A percentile compares a stretch with the other conserved stretches of the same genome.
phyloP scores from a whole-genome alignment of 331 rosid genomes.

The Ulmus americana region DNA sequence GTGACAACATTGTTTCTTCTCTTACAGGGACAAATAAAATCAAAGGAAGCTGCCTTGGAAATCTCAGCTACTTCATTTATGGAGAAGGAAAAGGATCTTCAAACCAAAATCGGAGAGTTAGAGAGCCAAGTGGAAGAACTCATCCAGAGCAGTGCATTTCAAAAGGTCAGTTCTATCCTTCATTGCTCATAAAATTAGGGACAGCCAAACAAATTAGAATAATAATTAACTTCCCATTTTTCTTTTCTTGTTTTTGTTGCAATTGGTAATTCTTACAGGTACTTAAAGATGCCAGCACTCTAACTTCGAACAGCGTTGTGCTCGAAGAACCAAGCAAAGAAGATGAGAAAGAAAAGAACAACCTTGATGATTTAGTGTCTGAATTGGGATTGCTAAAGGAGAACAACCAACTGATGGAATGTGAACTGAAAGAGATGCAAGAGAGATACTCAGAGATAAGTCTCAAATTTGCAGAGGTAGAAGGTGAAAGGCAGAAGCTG shows the following conservation, averaged over 20 bases:
- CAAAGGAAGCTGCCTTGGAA: slow-evolving; percentile 64
- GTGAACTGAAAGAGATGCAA: slow-evolving; percentile 90
- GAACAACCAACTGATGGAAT: slow-evolving; percentile 72
- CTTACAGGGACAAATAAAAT: slow-evolving; percentile 53
- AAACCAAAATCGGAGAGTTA: slow-evolving; percentile 56
- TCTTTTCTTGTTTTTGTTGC: background rate
- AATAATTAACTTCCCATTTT: background rate
- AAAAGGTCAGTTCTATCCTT: slow-evolving; percentile 40
- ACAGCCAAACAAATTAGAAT: too few species aligned
- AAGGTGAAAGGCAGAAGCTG: slow-evolving; percentile 95
- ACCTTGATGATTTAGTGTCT: slow-evolving; percentile 21
- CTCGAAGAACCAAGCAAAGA: slow-evolving; percentile 22
- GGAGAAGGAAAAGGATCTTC: slow-evolving; percentile 73
- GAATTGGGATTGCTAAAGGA: slow-evolving; percentile 53
- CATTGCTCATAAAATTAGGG: background rate
- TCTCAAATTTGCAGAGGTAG: slow-evolving; percentile 94
- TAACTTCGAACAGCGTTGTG: slow-evolving; percentile 14
- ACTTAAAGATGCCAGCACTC: slow-evolving; percentile 26
- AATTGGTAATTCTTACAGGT: slow-evolving; percentile 27
- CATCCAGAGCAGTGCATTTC: slow-evolving; percentile 35
- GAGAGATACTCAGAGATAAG: slow-evolving; percentile 97
- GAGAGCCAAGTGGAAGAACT: slow-evolving; percentile 58
- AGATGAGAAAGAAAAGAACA: slow-evolving; percentile 22
- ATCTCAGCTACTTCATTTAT: slow-evolving; percentile 44
- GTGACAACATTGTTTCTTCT: background rate